Evolutionary conservation across 371 early-diverging fungal genomes (phyloP), one percentile per base, ranked within the genome.

Genomic region (Scutellospora calospora): DNA sequence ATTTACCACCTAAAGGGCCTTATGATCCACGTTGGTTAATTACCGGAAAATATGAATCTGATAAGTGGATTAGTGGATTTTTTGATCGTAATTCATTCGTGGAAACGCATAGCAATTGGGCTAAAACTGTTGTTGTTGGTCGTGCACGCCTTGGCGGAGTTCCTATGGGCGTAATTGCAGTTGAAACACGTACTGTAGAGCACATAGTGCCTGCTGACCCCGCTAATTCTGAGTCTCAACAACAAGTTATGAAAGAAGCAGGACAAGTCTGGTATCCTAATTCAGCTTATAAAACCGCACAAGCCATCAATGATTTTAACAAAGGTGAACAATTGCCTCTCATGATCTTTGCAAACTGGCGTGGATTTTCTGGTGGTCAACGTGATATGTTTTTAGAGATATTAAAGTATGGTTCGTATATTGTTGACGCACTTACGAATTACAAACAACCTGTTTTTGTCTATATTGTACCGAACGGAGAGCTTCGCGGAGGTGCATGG

Each of bases 291-390:
- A 99, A 99, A 93, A 99, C 99, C 38, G 97, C 99, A 6, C 98
- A 98, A 87, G 97, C 98, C 5, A 98, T 99, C 88, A 92, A 94
- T 81, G 98, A 99, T 88, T 98, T 99, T 83, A 98, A 98, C 92
- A 94, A 97, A 84, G 98, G 98, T 86, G 99, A 99, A 87, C 96
- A 96, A 83, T 90, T 99, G 80, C 98, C 99, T 22, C 87, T 99
- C 85, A 95, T 99, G 85, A 95, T 99, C 87, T 97, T 99, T 91
- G 99, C 99, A 87, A 99, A 99, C 95, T 99, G 99, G 99, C 97
- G 99, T 90, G 99, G 99, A 76, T 99, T 99, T 93, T 95, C 95
- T 59, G 99, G 99, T 81, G 99, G 99, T 76, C 98, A 98, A 87
- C 95, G 94, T 83, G 99, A 99, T 87, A 98, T 99, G 98, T 98